Evolutionary conservation across 2,329 filamentous ascomycete species (phyloP).

Genomic region (Fusarium anthophilum): DNA sequence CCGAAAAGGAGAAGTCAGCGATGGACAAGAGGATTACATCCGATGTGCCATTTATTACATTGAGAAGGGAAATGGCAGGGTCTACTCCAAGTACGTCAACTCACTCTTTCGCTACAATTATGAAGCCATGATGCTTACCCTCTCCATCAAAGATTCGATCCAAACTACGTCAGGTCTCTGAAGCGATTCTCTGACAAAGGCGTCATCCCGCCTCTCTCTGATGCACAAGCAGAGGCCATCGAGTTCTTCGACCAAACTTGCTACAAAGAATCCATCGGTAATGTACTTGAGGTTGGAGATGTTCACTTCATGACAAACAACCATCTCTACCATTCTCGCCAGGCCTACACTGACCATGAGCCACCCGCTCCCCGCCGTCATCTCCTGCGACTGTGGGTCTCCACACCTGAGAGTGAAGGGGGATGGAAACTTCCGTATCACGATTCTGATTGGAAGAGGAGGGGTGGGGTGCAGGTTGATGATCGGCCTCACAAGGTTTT

Average conservation of each 20-base stretch:
- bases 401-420: constrained; percentile 79
- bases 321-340: constrained; percentile 82
- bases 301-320: constrained; percentile 85
- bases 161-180: constrained; percentile 72
- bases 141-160: constrained; percentile 62
- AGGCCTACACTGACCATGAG: constrained; percentile 73
- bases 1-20: constrained; percentile 83
- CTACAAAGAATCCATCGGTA: constrained; percentile 75
- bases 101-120: too few species aligned
- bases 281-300: constrained; percentile 85
- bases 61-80: constrained; percentile 62
- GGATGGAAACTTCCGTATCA: constrained; percentile 85
- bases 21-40: constrained; percentile 79
- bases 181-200: constrained; percentile 19
- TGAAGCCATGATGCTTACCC: too few species aligned
- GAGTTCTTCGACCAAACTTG: constrained; percentile 73
- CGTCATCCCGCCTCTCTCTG: constrained; percentile 30
- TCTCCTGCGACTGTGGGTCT: constrained; percentile 84
- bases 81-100: constrained; percentile 63
- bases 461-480: constrained; percentile 64
- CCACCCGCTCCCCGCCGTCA: constrained; percentile 76
- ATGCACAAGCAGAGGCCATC: constrained; percentile 69
- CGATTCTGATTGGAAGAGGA: constrained; percentile 82
- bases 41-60: constrained; percentile 78
- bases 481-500: constrained; percentile 15